Evolutionary conservation across 2,329 filamentous ascomycete genomes (phyloP), one percentile per base, ranked within the genome.

Genomic region (Scolecobasidium constrictum): DNA sequence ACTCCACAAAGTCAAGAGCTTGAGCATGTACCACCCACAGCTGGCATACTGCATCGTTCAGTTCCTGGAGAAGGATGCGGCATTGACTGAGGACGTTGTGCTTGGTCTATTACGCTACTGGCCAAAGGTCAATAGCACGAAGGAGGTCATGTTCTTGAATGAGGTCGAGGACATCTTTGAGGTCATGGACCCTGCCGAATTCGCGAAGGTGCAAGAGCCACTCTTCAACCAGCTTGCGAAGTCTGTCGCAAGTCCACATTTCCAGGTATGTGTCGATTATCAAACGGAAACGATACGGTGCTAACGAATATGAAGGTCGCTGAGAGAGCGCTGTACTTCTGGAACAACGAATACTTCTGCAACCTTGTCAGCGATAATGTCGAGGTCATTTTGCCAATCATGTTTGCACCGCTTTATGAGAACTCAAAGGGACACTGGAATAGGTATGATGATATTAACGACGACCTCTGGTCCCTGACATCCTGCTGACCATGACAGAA

Each of bases 281-380:
- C 7, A 5, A 35, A 18, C 9, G 16, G 19, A 7, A 20, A 41
- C 31, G 19, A 6, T 5, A n/a, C 9, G 37, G 7, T 26, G 9
- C 35, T 38, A 34, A 34, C 21, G 26, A 16, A 31, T 35, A 23
- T 16, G 23, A 48, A 78, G 75, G 92, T 98, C 46, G 92, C 92
- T 15, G 92, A 98, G 67, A 80, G 92, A 51, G 92, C 92, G 4
- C 73, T 98, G 20, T 98, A 98, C 67, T 98, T 98, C 69, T 98
- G 92, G 92, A 98, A 98, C 72, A 98, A 98, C 58, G 92, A 98
- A 63, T 98, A 98, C 63, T 98, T 98, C 67, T 98, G 92, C 72
- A 98, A 96, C 58, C 73, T 98, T 46, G 92, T 98, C 52, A 95
- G 88, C 68, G 92, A 98, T 66, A 98, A 98, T 56, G 92, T 98